These are phyloP conservation scores for Hylodesmum podocarpum DNA, from an alignment of 306 rosid genomes.

Conservation along the genomic window DNA sequence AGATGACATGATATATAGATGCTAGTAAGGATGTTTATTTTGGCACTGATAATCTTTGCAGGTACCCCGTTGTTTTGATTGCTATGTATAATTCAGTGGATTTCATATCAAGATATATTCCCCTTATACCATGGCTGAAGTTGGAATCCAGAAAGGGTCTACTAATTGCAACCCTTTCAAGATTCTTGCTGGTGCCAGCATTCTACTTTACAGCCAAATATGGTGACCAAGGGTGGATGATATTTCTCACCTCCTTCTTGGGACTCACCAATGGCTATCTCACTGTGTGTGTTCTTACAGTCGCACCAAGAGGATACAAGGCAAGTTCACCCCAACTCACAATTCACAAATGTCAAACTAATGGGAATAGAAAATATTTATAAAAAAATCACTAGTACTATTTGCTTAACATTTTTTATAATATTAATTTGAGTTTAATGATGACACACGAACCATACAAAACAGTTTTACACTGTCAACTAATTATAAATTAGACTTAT, in stretches of 20 bases:
- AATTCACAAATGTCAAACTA: background rate
- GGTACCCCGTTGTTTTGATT: constrained; percentile 76
- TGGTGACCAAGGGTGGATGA: constrained; percentile 88
- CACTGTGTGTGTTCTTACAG: constrained; percentile 74
- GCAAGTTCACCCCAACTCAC: constrained; percentile 30
- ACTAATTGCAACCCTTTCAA: constrained; percentile 37
- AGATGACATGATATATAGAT: background rate
- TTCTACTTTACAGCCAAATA: constrained; percentile 83
- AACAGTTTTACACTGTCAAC: too few relatives aligned
- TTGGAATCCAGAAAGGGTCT: constrained; percentile 73
- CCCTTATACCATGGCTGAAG: constrained; percentile 56
- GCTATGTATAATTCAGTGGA: constrained; percentile 67
- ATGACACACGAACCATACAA: too few relatives aligned
- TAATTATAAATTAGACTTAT: too few relatives aligned
- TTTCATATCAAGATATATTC: constrained; percentile 65
- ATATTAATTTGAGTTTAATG: too few relatives aligned
- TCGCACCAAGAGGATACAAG: constrained; percentile 79
- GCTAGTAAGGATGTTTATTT: background rate
- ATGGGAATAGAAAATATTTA: background rate
- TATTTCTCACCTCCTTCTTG: constrained; percentile 61
- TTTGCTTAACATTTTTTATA: too few relatives aligned
- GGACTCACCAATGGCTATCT: constrained; percentile 83
- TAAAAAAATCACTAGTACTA: background rate
- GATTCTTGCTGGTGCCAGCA: constrained; percentile 71
- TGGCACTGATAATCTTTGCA: constrained; percentile 28